These are phyloP conservation scores for Schizopora paradoxa DNA, from an alignment of 1,284 basidiomycete genomes.

Conservation along the genomic window DNA sequence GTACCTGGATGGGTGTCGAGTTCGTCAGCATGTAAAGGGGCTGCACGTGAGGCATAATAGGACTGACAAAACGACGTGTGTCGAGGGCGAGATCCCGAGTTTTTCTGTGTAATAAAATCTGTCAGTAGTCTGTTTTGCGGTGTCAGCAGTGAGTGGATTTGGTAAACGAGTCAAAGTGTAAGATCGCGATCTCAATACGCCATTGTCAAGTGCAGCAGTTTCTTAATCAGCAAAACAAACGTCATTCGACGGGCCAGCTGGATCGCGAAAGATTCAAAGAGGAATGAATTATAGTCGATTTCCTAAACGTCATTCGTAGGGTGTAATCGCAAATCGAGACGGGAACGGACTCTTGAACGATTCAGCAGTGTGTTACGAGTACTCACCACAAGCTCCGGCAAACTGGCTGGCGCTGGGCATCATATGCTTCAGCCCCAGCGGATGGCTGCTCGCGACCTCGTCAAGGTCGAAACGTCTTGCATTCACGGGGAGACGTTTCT, in stretches of 20 bases:
- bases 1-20: conserved; percentile 48
- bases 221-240: too few species aligned
- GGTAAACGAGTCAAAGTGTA: too few species aligned
- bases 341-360: background rate
- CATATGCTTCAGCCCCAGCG: conserved; percentile 89
- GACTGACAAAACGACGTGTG: conserved; percentile 77
- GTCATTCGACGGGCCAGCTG: too few species aligned
- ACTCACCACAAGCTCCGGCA: conserved; percentile 72
- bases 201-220: too few species aligned
- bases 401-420: conserved; percentile 77
- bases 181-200: too few species aligned
- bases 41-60: conserved; percentile 7
- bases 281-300: too few species aligned
- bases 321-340: background rate
- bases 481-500: conserved; percentile 68
- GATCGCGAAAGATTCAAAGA: too few species aligned
- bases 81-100: conserved; percentile 62
- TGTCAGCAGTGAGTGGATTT: conserved; percentile 5
- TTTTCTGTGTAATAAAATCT: conserved; percentile 7
- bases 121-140: background rate
- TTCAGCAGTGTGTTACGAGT: background rate
- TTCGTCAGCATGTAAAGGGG: background rate
- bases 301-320: too few species aligned
- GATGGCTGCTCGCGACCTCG: conserved; percentile 61
- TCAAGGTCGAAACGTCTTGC: conserved; percentile 84